Evolutionary conservation across 2,329 filamentous ascomycete species (phyloP), one percentile per base, ranked within the genome.

Genomic region (Fusarium papillatum): DNA sequence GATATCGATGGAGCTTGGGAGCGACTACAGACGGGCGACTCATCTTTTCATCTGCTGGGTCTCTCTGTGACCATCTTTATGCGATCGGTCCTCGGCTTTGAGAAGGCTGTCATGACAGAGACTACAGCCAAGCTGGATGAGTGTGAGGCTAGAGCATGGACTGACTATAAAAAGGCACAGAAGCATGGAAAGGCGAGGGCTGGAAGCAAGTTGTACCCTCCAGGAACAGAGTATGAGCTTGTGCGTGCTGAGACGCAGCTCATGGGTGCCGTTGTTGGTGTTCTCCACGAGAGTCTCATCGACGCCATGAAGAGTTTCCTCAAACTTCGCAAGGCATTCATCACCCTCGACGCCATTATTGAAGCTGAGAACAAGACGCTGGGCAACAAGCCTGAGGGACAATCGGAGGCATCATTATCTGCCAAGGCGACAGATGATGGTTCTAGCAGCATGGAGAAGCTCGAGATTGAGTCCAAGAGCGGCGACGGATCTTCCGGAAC

Each of bases 301-400:
- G 97, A 98, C 83, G 95, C 93, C 19, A 91, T 98, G 83, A 95
- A 93, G 84, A 95, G 95, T 8, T 98, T 98, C 81, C 97, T 98
- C 82, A 98, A 97, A 84, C 85, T 98, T 78, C 90, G 96, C 73
- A 98, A 97, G 82, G 96, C 96, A 0, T 98, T 94, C 80, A 86
- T 95, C 46, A 93, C 95, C 0, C 87, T 99, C 5, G 94, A 98
- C 79, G 89, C 89, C 13, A 94, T 99, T 67, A 89, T 96, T 81
- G 90, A 94, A 71, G 90, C 93, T 39, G 96, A 98, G 84, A 89
- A 89, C 29, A 91, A 89, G 72, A 81, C 81, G 0, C 66, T 87
- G 7, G 78, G 79, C 0, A 65, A 64, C 3, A 71, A 66, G 26
- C 63, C 73, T 8, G 66, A 61, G n/a, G 46, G 53, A 5, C 57